phyloP scores from a whole-genome alignment of 768 basidiomycete genomes.

The Lyophyllum decastes region DNA sequence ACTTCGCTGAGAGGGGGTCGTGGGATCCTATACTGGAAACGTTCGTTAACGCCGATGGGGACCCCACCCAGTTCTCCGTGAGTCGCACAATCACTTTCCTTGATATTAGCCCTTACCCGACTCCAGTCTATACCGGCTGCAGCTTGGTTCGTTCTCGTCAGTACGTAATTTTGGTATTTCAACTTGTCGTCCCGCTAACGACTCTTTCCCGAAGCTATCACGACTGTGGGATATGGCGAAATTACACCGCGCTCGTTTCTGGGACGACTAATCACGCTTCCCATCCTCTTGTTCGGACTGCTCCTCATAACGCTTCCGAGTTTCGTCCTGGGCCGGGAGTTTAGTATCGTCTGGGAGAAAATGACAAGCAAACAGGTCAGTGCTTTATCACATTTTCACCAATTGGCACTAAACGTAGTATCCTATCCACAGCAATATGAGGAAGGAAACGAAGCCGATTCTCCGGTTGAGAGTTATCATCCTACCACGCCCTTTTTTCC shows the following conservation, averaged over 20 bases:
- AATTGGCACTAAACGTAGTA: not conserved
- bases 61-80: constrained; percentile 78
- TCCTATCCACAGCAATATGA: constrained; percentile 9
- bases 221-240: constrained; percentile 91
- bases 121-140: constrained; percentile 40
- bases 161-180: constrained; percentile 44
- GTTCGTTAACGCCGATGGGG: constrained; percentile 85
- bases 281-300: constrained; percentile 84
- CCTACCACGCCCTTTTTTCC: constrained; percentile 11
- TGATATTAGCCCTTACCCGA: not conserved
- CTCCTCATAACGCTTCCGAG: constrained; percentile 88
- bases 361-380: constrained; percentile 59
- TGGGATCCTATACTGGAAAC: constrained; percentile 83
- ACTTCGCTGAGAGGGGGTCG: constrained; percentile 87
- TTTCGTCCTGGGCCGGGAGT: constrained; percentile 91
- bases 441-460: constrained; percentile 18
- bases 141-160: constrained; percentile 80
- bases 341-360: constrained; percentile 86
- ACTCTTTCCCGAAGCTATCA: constrained; percentile 58
- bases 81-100: constrained; percentile 17
- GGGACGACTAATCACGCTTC: constrained; percentile 84
- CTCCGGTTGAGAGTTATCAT: not conserved
- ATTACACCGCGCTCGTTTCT: constrained; percentile 86
- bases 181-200: not conserved
- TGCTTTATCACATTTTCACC: not conserved